phyloP scores from a whole-genome alignment of 2,329 filamentous ascomycete species.

The Fusarium paranaense region DNA sequence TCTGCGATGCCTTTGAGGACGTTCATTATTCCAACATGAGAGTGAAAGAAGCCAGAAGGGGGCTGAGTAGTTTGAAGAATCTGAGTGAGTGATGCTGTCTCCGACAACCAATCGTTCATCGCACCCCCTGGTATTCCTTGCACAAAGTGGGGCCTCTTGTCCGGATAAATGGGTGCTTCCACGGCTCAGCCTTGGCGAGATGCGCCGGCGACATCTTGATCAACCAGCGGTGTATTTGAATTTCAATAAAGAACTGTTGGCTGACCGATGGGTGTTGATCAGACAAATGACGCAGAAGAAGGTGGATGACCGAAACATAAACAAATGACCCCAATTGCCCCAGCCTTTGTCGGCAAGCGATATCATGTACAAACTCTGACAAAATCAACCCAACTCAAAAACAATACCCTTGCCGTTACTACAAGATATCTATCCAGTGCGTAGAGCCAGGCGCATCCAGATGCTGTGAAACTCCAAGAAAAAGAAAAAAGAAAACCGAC shows the following conservation, averaged over 20 bases:
- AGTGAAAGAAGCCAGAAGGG: not conserved
- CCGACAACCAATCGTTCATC: too few species aligned
- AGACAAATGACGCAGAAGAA: not conserved
- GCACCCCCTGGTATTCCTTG: not conserved
- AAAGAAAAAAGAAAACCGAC: not conserved
- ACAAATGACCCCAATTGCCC: not conserved
- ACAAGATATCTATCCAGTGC: not conserved
- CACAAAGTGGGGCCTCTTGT: not conserved
- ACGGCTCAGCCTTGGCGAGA: not conserved
- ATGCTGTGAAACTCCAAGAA: not conserved
- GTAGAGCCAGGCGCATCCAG: not conserved
- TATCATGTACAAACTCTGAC: not conserved
- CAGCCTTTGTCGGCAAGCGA: not conserved
- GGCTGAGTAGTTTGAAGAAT: not conserved
- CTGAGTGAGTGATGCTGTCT: not conserved
- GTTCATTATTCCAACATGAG: slow-evolving; percentile 19
- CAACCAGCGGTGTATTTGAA: not conserved
- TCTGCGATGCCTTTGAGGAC: slow-evolving; percentile 27
- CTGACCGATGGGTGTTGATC: not conserved
- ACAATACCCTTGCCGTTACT: not conserved
- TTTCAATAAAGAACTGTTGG: not conserved
- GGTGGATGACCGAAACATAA: not conserved
- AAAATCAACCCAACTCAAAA: not conserved
- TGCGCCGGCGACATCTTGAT: not conserved
- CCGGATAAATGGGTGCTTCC: not conserved